A percentile compares a stretch with the other conserved stretches of the same genome.
phyloP scores from a whole-genome alignment of 2,329 filamentous ascomycete genomes.

The Beauveria sp. region DNA sequence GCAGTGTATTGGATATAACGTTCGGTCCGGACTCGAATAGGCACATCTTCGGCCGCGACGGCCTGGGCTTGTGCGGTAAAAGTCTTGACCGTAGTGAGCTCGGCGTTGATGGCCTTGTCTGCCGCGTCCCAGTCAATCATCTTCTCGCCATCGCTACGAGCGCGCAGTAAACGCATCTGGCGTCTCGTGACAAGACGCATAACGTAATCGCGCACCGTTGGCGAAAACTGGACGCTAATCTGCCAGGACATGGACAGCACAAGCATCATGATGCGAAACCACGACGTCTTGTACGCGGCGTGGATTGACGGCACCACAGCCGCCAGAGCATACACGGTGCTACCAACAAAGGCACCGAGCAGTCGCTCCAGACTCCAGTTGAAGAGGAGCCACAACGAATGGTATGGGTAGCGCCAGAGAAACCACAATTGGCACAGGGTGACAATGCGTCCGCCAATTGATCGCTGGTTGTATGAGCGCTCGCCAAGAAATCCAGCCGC shows the following conservation, averaged over 20 bases:
- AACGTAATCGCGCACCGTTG: slow-evolving; percentile 13
- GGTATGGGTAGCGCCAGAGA: slow-evolving; percentile 15
- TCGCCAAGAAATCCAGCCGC: slow-evolving; percentile 16
- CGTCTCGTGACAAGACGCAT: slow-evolving; percentile 12
- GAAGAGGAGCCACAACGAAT: slow-evolving; percentile 16
- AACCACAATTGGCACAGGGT: slow-evolving; percentile 15
- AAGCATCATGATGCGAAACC: slow-evolving; percentile 17
- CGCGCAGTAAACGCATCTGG: slow-evolving; percentile 12
- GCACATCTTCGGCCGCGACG: slow-evolving; percentile 6
- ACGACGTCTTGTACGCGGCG: slow-evolving; percentile 12
- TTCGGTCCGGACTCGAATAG: slow-evolving; percentile 14
- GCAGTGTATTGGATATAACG: slow-evolving; percentile 16
- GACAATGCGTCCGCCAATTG: slow-evolving; percentile 16
- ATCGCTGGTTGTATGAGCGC: slow-evolving; percentile 17
- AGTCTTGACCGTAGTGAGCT: slow-evolving; percentile 11
- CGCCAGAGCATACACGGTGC: slow-evolving; percentile 16
- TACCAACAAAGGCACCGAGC: slow-evolving; percentile 16
- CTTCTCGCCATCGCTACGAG: background rate
- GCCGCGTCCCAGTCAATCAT: slow-evolving; percentile 12
- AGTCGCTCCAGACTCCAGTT: slow-evolving; percentile 17
- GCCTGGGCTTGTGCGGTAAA: background rate
- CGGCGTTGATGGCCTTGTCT: slow-evolving; percentile 11
- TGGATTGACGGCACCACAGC: slow-evolving; percentile 14
- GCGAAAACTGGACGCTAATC: slow-evolving; percentile 15
- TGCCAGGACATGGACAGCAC: slow-evolving; percentile 16